These are phyloP conservation scores for Candida nitratophila DNA, from an alignment of 805 yeast genomes.

Conservation along the genomic window DNA sequence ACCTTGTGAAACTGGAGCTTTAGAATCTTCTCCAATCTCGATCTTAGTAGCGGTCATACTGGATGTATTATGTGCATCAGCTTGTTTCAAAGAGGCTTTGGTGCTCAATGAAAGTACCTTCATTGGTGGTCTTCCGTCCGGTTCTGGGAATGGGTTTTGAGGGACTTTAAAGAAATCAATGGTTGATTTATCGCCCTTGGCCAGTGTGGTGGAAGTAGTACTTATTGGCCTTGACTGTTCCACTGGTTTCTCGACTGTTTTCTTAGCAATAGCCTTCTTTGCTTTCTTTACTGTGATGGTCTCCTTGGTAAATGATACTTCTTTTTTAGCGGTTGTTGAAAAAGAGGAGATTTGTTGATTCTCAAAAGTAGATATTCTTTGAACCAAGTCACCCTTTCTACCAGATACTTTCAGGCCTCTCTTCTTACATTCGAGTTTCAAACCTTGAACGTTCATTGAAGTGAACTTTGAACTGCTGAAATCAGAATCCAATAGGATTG, in stretches of 20 bases:
- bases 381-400: slow-evolving; percentile 48
- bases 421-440: slow-evolving; percentile 51
- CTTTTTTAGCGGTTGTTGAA: neutral
- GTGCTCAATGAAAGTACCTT: slow-evolving; percentile 22
- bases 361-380: slow-evolving; percentile 17
- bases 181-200: slow-evolving; percentile 52
- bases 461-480: slow-evolving; percentile 19
- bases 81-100: slow-evolving; percentile 17
- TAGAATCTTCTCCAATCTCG: slow-evolving; percentile 8
- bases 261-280: slow-evolving; percentile 7
- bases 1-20: slow-evolving; percentile 8
- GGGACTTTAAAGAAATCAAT: slow-evolving; percentile 53
- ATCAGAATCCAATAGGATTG: slow-evolving; percentile 19
- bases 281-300: neutral
- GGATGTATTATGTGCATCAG: neutral
- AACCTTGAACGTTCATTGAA: slow-evolving; percentile 44
- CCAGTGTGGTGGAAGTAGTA: slow-evolving; percentile 20
- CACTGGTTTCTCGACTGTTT: neutral
- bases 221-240: slow-evolving; percentile 11
- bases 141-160: slow-evolving; percentile 16
- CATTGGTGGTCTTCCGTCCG: slow-evolving; percentile 17
- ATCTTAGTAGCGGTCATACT: slow-evolving; percentile 2
- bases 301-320: neutral
- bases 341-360: neutral
- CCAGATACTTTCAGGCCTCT: slow-evolving; percentile 61